Evolutionary conservation across 805 yeast species (phyloP).

Genomic region (Tetrapisispora taiwanensis): DNA sequence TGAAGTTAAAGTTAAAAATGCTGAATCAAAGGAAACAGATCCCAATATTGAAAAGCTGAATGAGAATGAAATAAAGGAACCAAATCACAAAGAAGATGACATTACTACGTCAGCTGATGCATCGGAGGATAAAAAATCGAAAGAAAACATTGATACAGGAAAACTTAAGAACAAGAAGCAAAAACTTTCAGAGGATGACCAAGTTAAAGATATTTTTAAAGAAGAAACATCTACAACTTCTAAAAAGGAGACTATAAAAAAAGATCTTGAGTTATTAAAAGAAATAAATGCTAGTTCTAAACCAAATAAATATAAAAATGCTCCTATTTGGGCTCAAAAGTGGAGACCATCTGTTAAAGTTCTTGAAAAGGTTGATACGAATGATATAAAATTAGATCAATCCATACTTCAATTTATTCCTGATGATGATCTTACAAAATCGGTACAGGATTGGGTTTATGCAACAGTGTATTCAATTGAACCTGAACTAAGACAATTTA

Average conservation of each 20-base stretch:
- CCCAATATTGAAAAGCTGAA: background rate
- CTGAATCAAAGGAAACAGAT: too few species aligned
- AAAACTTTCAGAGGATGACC: background rate
- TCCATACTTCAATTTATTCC: conserved; percentile 58
- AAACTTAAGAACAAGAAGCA: background rate
- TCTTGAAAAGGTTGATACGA: conserved; percentile 24
- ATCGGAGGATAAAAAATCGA: background rate
- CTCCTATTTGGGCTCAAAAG: conserved; percentile 80
- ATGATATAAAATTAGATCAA: conserved; percentile 29
- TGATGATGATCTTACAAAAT: conserved; percentile 69
- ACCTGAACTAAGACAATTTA: conserved; percentile 39
- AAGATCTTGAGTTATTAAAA: conserved; percentile 23
- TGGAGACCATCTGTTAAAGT: conserved; percentile 42
- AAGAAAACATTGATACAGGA: background rate
- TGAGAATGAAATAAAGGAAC: too few species aligned
- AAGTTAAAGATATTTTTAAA: conserved; percentile 21
- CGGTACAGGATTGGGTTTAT: conserved; percentile 82
- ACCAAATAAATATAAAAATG: conserved; percentile 51
- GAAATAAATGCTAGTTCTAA: conserved; percentile 31
- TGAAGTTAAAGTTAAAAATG: background rate
- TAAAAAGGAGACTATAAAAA: conserved; percentile 25
- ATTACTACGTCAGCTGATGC: too few species aligned
- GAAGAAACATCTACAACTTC: conserved; percentile 25
- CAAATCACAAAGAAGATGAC: too few species aligned
- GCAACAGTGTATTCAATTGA: conserved; percentile 64